These are phyloP conservation scores for Solanum pennellii DNA, from an alignment of 257 asterid genomes.

Conservation along the genomic window DNA sequence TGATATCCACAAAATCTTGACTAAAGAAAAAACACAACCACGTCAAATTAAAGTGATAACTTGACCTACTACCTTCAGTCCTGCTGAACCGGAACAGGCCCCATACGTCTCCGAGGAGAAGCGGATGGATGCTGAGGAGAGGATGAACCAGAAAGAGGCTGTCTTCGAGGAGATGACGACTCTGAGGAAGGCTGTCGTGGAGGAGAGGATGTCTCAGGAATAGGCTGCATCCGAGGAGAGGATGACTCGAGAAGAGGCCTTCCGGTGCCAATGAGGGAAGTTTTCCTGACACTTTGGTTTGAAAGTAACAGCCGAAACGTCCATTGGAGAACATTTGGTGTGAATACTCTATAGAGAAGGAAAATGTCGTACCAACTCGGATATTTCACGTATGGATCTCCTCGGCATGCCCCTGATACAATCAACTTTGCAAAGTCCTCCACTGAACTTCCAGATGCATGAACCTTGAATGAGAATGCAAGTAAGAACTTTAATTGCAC, in stretches of 20 bases:
- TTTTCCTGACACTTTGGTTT: constrained; percentile 31
- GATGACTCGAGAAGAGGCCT: constrained; percentile 27
- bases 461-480: constrained; percentile 25
- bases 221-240: background rate
- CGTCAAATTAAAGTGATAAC: background rate
- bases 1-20: background rate
- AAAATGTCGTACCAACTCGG: constrained; percentile 88
- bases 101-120: constrained; percentile 2
- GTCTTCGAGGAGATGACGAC: background rate
- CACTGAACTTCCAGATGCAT: constrained; percentile 50
- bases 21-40: background rate
- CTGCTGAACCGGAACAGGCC: constrained; percentile 17
- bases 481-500: background rate
- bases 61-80: constrained; percentile 12
- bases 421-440: constrained; percentile 78
- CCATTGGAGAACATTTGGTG: constrained; percentile 75
- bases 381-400: constrained; percentile 75
- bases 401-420: constrained; percentile 77
- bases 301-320: constrained; percentile 50
- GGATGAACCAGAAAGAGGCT: background rate
- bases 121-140: constrained; percentile 16
- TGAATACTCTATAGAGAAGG: constrained; percentile 72
- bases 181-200: background rate
- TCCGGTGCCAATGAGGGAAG: constrained; percentile 74
- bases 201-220: background rate